Base-by-base conservation (phyloP, 2,329 filamentous ascomycete genomes). In the Aureobasidium melanogenum region DNA sequence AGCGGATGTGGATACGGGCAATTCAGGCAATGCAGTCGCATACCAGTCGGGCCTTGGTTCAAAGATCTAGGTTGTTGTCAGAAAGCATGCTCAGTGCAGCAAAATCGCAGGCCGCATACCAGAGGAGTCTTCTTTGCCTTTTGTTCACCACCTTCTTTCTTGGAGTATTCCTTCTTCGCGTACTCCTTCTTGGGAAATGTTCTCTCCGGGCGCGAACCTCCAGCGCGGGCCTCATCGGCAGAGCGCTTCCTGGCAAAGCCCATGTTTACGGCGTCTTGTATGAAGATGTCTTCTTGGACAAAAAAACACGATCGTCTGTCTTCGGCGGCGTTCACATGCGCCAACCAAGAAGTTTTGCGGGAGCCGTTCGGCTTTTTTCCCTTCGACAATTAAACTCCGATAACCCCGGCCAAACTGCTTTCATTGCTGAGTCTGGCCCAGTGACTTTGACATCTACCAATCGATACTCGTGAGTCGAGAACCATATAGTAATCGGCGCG, bases 31-130 rank as follows among this genome's bases (percentile, higher is more conserved):
- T 64, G 80, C 72, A 59, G 80, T 78, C 34, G 82, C 77, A 71
- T 88, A 85, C 87, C 87, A 89, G 71, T 89, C 86, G 22, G 86
- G 80, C 67, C 84, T 80, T 57, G 85, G 84, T 64, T 79, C 76
- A 68, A 88, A 80, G 43, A 77, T 73, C 84, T 86, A 70, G 41
- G 41, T 63, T 59, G 34, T 47, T 59, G 62, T 74, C 62, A 71
- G 69, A 62, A 60, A 39, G 15, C 8, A 22, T 51, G 65, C 3
- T 6, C 46, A 43, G 34, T 9, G 22, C 8, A 24, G 17, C 44
- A 19, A 4, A 8, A 26, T 22, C 5, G 43, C 63, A n/a, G 63
- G 28, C 3, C 3, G 32, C 19, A 47, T 28, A 62, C 39, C 38
- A 47, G 9, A 68, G 59, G 47, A 69, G 61, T 50, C 63, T 64